phyloP scores from a whole-genome alignment of 202 grass and related monocot species.

The Saccharum hybrid region DNA sequence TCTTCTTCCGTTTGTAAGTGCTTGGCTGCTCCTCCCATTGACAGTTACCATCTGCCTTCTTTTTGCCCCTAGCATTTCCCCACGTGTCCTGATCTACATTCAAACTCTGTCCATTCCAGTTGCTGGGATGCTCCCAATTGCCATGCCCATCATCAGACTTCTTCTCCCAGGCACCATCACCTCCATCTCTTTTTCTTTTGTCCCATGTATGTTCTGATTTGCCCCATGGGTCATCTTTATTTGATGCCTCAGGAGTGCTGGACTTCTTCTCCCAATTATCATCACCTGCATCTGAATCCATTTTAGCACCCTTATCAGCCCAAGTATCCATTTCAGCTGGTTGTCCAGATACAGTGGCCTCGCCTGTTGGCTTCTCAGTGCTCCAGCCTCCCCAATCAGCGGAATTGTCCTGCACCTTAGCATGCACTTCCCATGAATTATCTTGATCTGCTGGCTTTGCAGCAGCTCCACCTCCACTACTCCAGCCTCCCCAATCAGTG shows the following conservation, averaged over 20 bases:
- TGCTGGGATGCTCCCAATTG: constrained; percentile 38
- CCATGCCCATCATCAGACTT: constrained; percentile 40
- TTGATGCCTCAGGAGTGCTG: not conserved
- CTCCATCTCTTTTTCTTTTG: constrained; percentile 22
- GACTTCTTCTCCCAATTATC: constrained; percentile 25
- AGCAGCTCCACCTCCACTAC: constrained; percentile 38
- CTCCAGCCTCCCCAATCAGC: constrained; percentile 56
- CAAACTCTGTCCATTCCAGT: constrained; percentile 23
- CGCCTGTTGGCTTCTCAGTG: constrained; percentile 37
- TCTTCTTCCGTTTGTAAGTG: constrained; percentile 31
- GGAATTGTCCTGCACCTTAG: constrained; percentile 40
- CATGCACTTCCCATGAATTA: constrained; percentile 51
- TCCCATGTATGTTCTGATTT: constrained; percentile 41
- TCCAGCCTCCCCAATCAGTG: constrained; percentile 48
- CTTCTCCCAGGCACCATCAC: constrained; percentile 23
- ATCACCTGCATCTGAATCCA: constrained; percentile 31
- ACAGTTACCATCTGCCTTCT: constrained; percentile 26
- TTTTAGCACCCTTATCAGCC: constrained; percentile 36
- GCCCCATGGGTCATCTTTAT: constrained; percentile 34
- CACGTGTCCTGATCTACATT: constrained; percentile 18
- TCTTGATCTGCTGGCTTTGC: constrained; percentile 43
- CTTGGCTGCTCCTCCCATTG: constrained; percentile 28
- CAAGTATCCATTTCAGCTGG: constrained; percentile 40
- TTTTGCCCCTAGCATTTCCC: constrained; percentile 12
- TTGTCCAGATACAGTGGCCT: constrained; percentile 35